Evolutionary conservation across 2,329 filamentous ascomycete genomes (phyloP).

Genomic region (Botrytis paeoniae): DNA sequence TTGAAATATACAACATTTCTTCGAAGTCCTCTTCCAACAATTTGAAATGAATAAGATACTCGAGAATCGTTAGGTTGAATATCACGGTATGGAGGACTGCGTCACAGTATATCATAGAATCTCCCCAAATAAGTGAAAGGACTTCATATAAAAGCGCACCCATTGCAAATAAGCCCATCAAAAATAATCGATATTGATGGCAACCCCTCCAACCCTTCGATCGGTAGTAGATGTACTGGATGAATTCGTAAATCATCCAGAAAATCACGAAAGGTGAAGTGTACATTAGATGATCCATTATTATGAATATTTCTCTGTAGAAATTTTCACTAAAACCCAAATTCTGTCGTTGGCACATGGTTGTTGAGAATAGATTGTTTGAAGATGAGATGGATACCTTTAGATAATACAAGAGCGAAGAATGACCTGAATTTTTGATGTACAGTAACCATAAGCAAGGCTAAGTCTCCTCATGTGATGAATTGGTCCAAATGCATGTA

Average conservation of each 20-base stretch:
- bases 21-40: background rate
- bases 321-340: background rate
- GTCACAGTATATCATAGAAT: background rate
- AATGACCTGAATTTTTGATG: background rate
- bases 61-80: background rate
- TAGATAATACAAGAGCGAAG: background rate
- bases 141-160: fast-evolving
- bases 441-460: background rate
- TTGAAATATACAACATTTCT: background rate
- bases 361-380: background rate
- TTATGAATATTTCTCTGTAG: background rate
- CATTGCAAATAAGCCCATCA: background rate
- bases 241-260: background rate
- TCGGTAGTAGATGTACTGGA: background rate
- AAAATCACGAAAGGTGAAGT: background rate
- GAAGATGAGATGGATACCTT: background rate
- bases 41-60: background rate
- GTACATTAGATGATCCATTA: fast-evolving
- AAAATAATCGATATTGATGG: background rate
- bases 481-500: background rate
- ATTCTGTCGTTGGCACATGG: background rate
- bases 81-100: fast-evolving
- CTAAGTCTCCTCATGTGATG: background rate
- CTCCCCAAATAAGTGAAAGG: background rate
- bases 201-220: background rate